Evolutionary conservation across 2,329 filamentous ascomycete genomes (phyloP), one percentile per base, ranked within the genome.

Genomic region (Alternaria sp.): DNA sequence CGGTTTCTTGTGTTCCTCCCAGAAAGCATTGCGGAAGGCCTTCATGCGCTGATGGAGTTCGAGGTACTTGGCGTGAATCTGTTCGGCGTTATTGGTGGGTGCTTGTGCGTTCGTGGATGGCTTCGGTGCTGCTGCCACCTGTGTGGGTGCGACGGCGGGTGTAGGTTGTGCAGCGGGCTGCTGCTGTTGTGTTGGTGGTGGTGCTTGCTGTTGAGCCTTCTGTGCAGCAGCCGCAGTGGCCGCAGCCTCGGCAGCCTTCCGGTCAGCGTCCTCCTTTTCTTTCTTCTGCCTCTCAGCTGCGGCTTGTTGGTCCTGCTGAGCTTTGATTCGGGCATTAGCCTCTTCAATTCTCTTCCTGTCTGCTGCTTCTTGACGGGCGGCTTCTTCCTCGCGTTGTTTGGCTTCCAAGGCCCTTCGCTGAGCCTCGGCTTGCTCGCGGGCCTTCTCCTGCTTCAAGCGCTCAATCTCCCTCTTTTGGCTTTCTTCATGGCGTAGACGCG

Each of bases 361-460:
- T 54, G 75, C 69, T 36, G 67, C 65, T 25, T 68, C 70, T 53
- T 74, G 67, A 32, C 71, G 71, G 6, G 68, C 68, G 3, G 66
- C 69, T 55, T 76, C 74, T 52, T 77, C 73, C 44, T 77, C 72
- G 49, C 76, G 70, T 50, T 68, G 68, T 48, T 72, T 74, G 34
- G 71, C 73, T 60, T 81, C 79, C 6, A 80, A 62, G 32, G 69
- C 61, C 43, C 72, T 72, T 16, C 71, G 72, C 32, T 75, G 72
- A 32, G 74, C 73, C 52, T 75, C 76, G n/a, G 75, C 74, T 59
- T 79, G 76, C 46, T 77, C 70, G 49, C 81, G 81, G 14, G 81
- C 80, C 48, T 79, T 81, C 22, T 82, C 81, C 50, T 74, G 77
- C 43, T 81, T 78, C 64, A 85, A 67, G 11, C 73, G 72, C 59